phyloP scores from a whole-genome alignment of 75 land plant species.

The Chamaecyparis obtusa region DNA sequence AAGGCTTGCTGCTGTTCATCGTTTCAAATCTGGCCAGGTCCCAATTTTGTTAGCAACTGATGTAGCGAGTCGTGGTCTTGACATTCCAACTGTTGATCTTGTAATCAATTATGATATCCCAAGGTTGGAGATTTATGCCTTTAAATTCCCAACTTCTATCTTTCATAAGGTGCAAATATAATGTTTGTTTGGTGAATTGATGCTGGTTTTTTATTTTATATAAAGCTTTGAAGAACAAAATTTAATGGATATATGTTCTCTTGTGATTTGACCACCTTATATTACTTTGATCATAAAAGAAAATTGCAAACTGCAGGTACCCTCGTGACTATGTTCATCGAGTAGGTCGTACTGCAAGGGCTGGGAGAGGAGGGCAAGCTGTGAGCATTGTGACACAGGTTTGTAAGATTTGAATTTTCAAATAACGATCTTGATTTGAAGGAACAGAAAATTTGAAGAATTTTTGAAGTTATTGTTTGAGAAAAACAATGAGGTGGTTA shows the following conservation, averaged over 20 bases:
- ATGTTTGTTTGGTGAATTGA: not conserved
- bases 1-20: conserved; percentile 78
- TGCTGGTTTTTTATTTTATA: not conserved
- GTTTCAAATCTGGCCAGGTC: conserved; percentile 88
- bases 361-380: conserved; percentile 93
- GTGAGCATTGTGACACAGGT: conserved; percentile 86
- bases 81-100: conserved; percentile 97
- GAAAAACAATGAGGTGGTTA: not conserved
- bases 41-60: conserved; percentile 89
- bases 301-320: conserved; percentile 35
- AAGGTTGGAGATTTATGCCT: conserved; percentile 46
- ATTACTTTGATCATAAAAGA: not conserved
- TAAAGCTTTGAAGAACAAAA: not conserved
- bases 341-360: conserved; percentile 97
- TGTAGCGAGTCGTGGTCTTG: conserved; percentile 99
- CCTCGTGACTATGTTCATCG: conserved; percentile 93
- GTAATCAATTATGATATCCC: conserved; percentile 97
- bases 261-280: conserved; percentile 9
- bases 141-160: not conserved
- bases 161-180: not conserved
- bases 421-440: not conserved
- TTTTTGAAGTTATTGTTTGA: not conserved
- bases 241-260: not conserved
- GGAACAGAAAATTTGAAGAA: not conserved
- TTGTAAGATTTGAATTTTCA: not conserved